Evolutionary conservation across 2,329 filamentous ascomycete genomes (phyloP), one percentile per base, ranked within the genome.

Genomic region (Scedosporium dehoogii): DNA sequence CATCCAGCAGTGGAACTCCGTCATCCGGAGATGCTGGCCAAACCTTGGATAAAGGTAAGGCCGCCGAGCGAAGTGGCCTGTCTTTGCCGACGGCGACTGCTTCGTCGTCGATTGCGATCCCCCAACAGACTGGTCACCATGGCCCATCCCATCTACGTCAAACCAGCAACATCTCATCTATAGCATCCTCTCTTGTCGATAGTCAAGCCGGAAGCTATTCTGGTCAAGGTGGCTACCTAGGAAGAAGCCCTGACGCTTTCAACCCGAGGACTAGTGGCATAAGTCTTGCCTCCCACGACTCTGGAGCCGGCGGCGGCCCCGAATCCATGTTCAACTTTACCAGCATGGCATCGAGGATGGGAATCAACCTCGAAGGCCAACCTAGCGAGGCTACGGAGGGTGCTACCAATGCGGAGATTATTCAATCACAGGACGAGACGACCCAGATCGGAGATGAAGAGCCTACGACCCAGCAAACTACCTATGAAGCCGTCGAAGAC

Each of bases 321-420:
- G 92, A 97, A 70, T 85, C 91, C 3, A 85, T 96, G 83, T 94
- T 96, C 74, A 97, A 96, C 73, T 97, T 97, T 71, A 82, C 86
- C 62, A 96, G 91, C 67, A 77, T 97, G 23, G 90, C 91, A 1
- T 90, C 91, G 65, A 90, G 96, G 72, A 90, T 97, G 33, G 90
- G 87, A 0, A 85, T 85, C 6, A 79, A 83, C 57, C 75, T 85
- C 41, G 82, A 85, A 53, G 44, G 33, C 18, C 59, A 18, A 55
- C 3, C 51, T 27, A 55, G 9, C 12, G 12, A 44, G 9, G 59
- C 33, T 6, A 7, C 27, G 10, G 48, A 41, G n/a, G 29, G 55
- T 3, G 29, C 29, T 9, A 16, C 2, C 9, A 12, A 27, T 4
- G 7, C 46, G 29, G 59, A 41, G 9, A 33, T n/a, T 18, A 51